Evolutionary conservation across 208 protist genomes (phyloP), one percentile per base, ranked within the genome.

Genomic region (Leishmania turanica): DNA sequence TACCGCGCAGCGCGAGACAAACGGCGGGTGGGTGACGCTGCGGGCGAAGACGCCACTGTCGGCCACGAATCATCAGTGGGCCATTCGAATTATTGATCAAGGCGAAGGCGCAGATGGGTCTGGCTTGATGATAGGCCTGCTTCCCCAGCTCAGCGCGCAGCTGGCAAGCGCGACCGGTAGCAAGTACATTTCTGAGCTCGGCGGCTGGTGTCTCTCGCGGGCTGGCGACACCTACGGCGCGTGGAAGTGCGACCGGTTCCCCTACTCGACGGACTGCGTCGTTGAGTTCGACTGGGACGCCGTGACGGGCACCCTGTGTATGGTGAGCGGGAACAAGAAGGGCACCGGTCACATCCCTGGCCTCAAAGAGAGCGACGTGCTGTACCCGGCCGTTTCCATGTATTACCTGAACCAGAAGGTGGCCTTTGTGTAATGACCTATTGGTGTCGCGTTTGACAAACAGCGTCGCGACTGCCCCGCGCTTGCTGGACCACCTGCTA

Each of bases 381-480:
- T 97, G 19, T 98, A 95, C 69, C 96, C 96, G 9, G 94, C 96
- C 49, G 82, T 98, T 37, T 97, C 94, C 45, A 94, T 98, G 92
- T 98, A 97, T 79, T 98, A 98, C 80, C 76, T 96, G 42, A 97
- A 97, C 81, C 96, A 98, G 69, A 97, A 96, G 70, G 80, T 98
- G 19, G 83, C 91, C 5, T 98, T 98, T 93, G 96, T 98, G 17
- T 98, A 86, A 81, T 21, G 24, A 8, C 9, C 2, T 17, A 37
- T 53, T 37, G 19, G 45, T n/a, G 17, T 13, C 6, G 66, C 66
- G 21, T 49, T 71, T 71, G 7, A 49, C n/a, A 24, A 5, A 64
- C 31, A 62, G 27, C 11, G 13, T n/a, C 19, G 0, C 53, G 4
- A 64, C 31, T 27, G 6, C 31, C 15, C 49, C 73, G 27, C 19